phyloP scores from a whole-genome alignment of 1,139 yeast genomes.

The Pichia sp. region DNA sequence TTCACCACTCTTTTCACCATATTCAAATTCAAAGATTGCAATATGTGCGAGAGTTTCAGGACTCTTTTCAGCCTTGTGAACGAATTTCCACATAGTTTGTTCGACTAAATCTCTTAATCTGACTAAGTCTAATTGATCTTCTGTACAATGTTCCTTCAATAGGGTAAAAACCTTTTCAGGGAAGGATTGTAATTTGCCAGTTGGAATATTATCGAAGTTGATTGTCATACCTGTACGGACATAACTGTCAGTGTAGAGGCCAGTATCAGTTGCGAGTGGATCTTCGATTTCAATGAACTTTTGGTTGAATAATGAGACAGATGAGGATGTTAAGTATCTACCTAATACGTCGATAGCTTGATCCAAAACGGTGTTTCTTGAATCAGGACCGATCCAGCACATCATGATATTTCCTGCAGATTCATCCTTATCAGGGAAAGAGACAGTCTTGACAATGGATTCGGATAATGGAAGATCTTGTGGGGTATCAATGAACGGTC shows the following conservation, averaged over 20 bases:
- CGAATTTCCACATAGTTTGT: conserved; percentile 61
- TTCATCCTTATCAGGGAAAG: conserved; percentile 90
- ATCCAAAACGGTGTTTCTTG: conserved; percentile 49
- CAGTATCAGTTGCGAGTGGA: conserved; percentile 77
- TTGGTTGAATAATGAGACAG: conserved; percentile 66
- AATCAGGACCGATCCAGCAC: conserved; percentile 83
- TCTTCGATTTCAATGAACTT: conserved; percentile 76
- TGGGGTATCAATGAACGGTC: conserved; percentile 86
- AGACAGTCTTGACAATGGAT: conserved; percentile 49
- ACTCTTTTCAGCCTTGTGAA: conserved; percentile 65
- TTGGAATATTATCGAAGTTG: conserved; percentile 73
- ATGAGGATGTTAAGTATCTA: conserved; percentile 73
- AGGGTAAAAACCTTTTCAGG: conserved; percentile 51
- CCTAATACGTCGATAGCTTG: conserved; percentile 72
- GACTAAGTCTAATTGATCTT: conserved; percentile 54
- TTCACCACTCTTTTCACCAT: conserved; percentile 64
- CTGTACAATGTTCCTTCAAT: conserved; percentile 47
- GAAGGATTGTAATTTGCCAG: conserved; percentile 54
- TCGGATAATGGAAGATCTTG: conserved; percentile 39
- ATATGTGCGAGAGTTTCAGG: conserved; percentile 60
- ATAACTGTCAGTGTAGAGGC: conserved; percentile 70
- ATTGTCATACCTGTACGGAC: conserved; percentile 57
- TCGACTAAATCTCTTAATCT: conserved; percentile 67
- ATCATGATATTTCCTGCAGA: conserved; percentile 73
- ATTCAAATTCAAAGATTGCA: conserved; percentile 77